Evolutionary conservation across 352 stramenopile species (phyloP).

Genomic region (Globisporangium heterothallicum): DNA sequence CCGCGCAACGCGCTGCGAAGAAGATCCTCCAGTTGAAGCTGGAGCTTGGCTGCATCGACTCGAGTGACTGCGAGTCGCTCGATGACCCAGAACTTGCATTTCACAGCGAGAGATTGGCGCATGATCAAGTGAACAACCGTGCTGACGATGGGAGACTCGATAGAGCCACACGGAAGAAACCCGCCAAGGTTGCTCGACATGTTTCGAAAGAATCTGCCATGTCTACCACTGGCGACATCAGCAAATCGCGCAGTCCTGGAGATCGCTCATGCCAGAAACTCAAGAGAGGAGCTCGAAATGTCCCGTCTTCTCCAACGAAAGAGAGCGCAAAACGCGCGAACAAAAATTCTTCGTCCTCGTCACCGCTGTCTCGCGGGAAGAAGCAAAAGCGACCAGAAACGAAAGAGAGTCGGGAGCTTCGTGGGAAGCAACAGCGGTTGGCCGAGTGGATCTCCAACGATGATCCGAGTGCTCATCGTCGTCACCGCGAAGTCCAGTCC

Average conservation of each 20-base stretch:
- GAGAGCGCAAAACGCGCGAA: background rate
- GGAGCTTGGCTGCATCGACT: conserved; percentile 14
- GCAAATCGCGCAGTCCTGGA: too few species aligned
- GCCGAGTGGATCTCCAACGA: conserved; percentile 11
- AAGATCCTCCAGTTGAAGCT: conserved; percentile 50
- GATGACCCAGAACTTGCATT: too few species aligned
- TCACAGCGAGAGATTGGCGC: too few species aligned
- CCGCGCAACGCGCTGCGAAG: conserved; percentile 43
- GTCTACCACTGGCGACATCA: too few species aligned
- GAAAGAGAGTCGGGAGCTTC: conserved; percentile 9
- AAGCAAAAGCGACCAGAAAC: conserved; percentile 3
- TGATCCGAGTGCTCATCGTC: conserved; percentile 4
- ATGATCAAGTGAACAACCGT: too few species aligned
- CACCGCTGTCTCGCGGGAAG: background rate
- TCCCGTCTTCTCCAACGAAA: too few species aligned
- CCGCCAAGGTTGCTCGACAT: too few species aligned
- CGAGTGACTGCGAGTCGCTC: background rate
- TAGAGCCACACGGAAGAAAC: too few species aligned
- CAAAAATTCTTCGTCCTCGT: background rate
- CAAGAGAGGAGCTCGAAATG: too few species aligned
- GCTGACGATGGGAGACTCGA: background rate
- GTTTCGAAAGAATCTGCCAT: too few species aligned
- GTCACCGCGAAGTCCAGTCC: background rate
- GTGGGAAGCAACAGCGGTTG: conserved; percentile 9
- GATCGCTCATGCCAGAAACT: too few species aligned